Evolutionary conservation across 768 basidiomycete species (phyloP), one percentile per base, ranked within the genome.

Genomic region (Tylopilus sp.): DNA sequence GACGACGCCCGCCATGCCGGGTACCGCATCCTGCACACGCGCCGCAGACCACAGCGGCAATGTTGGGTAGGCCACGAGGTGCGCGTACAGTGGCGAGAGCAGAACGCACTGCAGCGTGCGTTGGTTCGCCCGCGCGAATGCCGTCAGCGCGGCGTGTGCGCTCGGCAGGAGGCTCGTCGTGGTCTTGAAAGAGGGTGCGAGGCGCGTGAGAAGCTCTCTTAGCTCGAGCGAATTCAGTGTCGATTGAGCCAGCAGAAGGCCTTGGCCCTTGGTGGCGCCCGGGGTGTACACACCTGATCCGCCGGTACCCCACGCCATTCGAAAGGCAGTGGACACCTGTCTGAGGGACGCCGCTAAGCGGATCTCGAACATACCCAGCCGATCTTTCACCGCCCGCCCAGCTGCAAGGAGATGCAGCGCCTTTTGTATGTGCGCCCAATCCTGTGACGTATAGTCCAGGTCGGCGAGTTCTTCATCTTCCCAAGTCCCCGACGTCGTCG

Each of bases 371-470:
- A 67, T 62, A 4, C 64, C 58, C 23, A 94, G 70, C 21, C 86
- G 83, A 36, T 91, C 88, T 33, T 77, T 78, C 17, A 95, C 77
- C 1, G 80, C 78, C 5, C 86, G 81, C 23, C 86, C 87, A 30
- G 89, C 82, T n/a, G 88, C 83, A 36, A 98, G 79, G 35, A 95
- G 76, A 63, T 92, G 91, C 13, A 98, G 69, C 2, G 83, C 83
- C 11, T 82, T 69, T 67, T 97, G 95, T 51, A 98, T 92, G 25
- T 82, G 77, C 2, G 82, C 78, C 91, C 93, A 97, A 68, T 98
- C 95, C 50, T 91, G 83, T 4, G 85, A 73, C 2, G 88, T 85
- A 62, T 97, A 98, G 69, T 98, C 91, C 53, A 91, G 70, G 62
- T 87, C 87, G 0, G 82, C 81, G 31, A 94, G 73, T 44, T 92